phyloP scores from a whole-genome alignment of 1,139 yeast species.

The Entelexis paramagnoliae region DNA sequence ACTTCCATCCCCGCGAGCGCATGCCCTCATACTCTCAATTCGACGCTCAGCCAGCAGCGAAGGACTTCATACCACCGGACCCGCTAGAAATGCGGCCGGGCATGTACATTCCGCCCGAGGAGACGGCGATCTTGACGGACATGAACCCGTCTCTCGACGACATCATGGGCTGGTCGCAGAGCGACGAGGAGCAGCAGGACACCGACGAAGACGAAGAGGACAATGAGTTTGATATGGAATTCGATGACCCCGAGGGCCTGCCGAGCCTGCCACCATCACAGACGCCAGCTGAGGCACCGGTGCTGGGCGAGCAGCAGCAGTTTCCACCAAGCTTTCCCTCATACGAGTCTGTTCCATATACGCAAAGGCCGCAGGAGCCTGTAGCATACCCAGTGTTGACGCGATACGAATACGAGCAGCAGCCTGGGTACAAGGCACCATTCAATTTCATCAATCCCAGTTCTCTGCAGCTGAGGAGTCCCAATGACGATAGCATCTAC shows the following conservation, averaged over 20 bases:
- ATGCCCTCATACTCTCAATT: neutral
- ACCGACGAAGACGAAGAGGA: slow-evolving; percentile 21
- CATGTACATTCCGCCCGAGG: slow-evolving; percentile 22
- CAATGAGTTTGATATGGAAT: slow-evolving; percentile 20
- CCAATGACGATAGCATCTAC: neutral
- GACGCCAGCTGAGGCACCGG: too few relatives aligned
- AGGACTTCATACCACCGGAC: slow-evolving; percentile 13
- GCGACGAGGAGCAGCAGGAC: slow-evolving; percentile 21
- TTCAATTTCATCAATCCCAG: slow-evolving; percentile 18
- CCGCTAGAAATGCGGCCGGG: slow-evolving; percentile 15
- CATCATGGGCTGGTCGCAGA: slow-evolving; percentile 17
- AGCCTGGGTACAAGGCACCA: slow-evolving; percentile 12
- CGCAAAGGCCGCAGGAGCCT: slow-evolving; percentile 5
- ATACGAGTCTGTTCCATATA: slow-evolving; percentile 6
- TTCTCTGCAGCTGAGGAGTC: slow-evolving; percentile 12
- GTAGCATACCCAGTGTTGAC: slow-evolving; percentile 3
- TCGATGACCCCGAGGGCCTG: slow-evolving; percentile 17
- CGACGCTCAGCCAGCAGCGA: neutral
- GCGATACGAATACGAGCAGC: slow-evolving; percentile 4
- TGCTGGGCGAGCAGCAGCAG: too few relatives aligned
- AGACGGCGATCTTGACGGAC: slow-evolving; percentile 7
- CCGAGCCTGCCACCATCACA: slow-evolving; percentile 5
- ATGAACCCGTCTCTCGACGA: slow-evolving; percentile 11
- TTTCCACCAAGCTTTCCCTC: slow-evolving; percentile 11
- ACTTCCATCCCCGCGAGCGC: neutral